Conservation (phyloP, 2,329 filamentous ascomycete genomes). For the Colletotrichum camelliae region DNA sequence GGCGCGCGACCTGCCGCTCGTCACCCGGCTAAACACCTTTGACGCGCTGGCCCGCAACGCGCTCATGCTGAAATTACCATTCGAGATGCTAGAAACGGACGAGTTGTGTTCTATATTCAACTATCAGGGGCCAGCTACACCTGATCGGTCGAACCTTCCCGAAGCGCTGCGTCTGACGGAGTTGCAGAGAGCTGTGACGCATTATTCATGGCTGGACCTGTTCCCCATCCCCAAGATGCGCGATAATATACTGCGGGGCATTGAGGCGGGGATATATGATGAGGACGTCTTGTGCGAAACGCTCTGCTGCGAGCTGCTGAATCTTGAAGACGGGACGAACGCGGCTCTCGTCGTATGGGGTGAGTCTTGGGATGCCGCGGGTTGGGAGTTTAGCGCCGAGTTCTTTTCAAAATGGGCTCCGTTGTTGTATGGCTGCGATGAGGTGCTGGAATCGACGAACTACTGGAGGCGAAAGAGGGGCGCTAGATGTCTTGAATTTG, state of each 20-base stretch:
- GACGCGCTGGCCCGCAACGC: not conserved
- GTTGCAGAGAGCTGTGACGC: slow-evolving; percentile 28
- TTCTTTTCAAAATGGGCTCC: not conserved
- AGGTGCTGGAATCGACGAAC: not conserved
- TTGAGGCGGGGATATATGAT: not conserved
- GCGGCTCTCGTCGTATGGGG: slow-evolving; percentile 41
- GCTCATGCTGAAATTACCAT: not conserved
- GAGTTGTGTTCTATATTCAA: not conserved
- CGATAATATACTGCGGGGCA: slow-evolving; percentile 27
- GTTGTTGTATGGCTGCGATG: not conserved
- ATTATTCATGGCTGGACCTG: slow-evolving; percentile 37
- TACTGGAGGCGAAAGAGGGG: not conserved
- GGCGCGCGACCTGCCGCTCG: not conserved
- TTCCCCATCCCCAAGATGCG: slow-evolving; percentile 32
- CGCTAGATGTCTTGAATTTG: not conserved
- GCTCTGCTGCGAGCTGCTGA: not conserved
- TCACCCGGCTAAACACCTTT: not conserved
- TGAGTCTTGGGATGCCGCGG: slow-evolving; percentile 43
- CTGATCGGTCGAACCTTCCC: not conserved
- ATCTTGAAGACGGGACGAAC: not conserved
- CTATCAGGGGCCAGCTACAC: not conserved
- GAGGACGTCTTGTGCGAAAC: not conserved
- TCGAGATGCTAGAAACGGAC: not conserved
- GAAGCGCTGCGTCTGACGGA: slow-evolving; percentile 28
- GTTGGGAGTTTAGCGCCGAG: slow-evolving; percentile 50